These are phyloP conservation scores for Boletus edulis DNA, from an alignment of 768 basidiomycete species.

Conservation along the genomic window DNA sequence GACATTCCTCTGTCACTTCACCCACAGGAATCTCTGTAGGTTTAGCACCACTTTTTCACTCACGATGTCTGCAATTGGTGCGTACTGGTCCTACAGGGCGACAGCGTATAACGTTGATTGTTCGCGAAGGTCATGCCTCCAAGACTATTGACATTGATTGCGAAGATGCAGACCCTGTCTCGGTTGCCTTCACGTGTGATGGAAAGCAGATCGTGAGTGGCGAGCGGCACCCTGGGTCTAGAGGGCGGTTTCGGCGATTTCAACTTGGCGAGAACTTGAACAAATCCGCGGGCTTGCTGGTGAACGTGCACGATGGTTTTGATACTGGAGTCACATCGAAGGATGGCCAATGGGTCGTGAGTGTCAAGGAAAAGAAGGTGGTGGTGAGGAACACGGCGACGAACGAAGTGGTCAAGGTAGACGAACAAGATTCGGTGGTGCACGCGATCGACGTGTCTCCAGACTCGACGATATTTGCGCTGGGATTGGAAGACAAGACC, in stretches of 20 bases:
- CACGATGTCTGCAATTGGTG: background rate
- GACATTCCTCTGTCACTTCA: background rate
- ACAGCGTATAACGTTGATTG: background rate
- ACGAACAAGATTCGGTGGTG: background rate
- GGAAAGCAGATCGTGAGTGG: constrained; percentile 5
- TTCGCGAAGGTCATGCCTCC: background rate
- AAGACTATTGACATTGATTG: constrained; percentile 8
- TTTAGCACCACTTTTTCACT: background rate
- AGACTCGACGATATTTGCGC: constrained; percentile 7
- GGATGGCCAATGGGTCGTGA: constrained; percentile 9
- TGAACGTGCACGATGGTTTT: background rate
- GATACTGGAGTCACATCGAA: background rate
- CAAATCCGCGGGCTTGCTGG: background rate
- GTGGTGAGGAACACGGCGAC: constrained; percentile 2
- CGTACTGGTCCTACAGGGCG: background rate
- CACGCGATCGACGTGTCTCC: constrained; percentile 9
- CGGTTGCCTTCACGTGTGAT: constrained; percentile 1
- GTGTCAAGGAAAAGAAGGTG: background rate
- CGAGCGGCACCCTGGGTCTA: background rate
- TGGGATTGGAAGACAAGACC: constrained; percentile 8
- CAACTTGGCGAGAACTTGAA: background rate
- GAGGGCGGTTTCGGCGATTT: constrained; percentile 3
- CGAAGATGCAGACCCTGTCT: background rate
- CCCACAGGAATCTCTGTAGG: background rate
- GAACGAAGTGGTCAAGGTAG: background rate